Conservation (phyloP, 2,329 filamentous ascomycete species). For the Pestalotiopsis sp. region DNA sequence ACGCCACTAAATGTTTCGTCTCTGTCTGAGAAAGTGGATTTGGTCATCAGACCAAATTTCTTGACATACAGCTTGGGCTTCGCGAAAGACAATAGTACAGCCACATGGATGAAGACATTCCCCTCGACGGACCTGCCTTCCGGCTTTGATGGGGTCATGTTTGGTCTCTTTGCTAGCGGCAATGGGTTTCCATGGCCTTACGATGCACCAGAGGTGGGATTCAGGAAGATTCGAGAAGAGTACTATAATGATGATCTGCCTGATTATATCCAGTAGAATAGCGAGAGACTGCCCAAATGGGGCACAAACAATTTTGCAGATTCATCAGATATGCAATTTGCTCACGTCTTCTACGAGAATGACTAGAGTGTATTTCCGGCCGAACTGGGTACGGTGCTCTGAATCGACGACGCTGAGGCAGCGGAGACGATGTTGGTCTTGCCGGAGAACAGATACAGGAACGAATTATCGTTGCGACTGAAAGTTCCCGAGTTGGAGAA, state of each 20-base stretch:
- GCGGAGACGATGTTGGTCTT: background rate
- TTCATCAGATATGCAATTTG: background rate
- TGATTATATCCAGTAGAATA: background rate
- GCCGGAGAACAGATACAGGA: background rate
- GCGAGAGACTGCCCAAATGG: background rate
- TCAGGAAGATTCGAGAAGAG: background rate
- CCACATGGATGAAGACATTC: background rate
- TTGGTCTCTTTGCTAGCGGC: background rate
- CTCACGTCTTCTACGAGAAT: background rate
- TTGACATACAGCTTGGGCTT: conserved; percentile 25
- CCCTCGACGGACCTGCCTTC: background rate
- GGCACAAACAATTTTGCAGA: background rate
- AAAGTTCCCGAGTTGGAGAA: background rate
- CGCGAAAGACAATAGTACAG: background rate
- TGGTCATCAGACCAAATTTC: conserved; percentile 25
- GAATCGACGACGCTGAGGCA: background rate
- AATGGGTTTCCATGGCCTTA: conserved; percentile 1
- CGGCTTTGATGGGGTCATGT: background rate
- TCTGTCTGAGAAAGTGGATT: conserved; percentile 14
- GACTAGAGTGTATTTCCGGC: background rate
- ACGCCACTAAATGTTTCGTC: background rate
- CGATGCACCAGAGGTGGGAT: conserved; percentile 1
- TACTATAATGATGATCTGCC: background rate
- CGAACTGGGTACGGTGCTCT: background rate
- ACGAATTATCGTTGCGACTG: background rate